These are phyloP conservation scores for Phlyctochytrium bullatum DNA, from an alignment of 192 early-diverging fungal genomes.

Conservation along the genomic window DNA sequence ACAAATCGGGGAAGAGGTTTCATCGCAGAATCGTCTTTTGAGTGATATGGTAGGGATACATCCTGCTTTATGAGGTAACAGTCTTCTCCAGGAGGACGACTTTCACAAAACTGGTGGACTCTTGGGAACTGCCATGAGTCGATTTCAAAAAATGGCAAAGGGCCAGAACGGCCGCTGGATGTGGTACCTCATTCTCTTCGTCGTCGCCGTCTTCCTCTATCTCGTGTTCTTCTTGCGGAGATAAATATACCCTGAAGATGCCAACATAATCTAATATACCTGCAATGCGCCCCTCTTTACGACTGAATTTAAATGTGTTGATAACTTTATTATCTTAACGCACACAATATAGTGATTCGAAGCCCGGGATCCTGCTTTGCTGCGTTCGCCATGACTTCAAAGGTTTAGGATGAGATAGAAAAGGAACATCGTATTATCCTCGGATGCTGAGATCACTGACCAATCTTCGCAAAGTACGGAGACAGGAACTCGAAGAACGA, in stretches of 20 bases:
- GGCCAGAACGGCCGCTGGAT: slow-evolving; percentile 44
- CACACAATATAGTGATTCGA: no score
- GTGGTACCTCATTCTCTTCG: slow-evolving; percentile 40
- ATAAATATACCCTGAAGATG: no score
- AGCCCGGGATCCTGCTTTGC: no score
- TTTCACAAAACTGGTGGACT: slow-evolving; percentile 39
- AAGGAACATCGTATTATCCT: no score
- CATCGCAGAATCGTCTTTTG: slow-evolving; percentile 28
- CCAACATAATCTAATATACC: no score
- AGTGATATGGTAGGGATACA: slow-evolving; percentile 21
- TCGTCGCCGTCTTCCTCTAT: slow-evolving; percentile 35
- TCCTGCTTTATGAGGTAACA: not conserved
- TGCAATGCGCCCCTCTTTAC: no score
- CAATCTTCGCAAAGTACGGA: slow-evolving; percentile 59
- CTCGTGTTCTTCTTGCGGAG: slow-evolving; percentile 28
- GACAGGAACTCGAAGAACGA: slow-evolving; percentile 98
- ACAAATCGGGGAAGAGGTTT: slow-evolving; percentile 38
- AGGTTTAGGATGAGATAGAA: no score
- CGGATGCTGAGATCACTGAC: no score
- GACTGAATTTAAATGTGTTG: no score
- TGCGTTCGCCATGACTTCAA: no score
- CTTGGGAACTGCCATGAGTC: slow-evolving; percentile 31
- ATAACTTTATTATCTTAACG: no score
- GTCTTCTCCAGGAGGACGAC: slow-evolving; percentile 9
- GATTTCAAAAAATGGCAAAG: slow-evolving; percentile 24